phyloP scores from a whole-genome alignment of 805 yeast genomes.

The Wickerhamomyces chaumierensis region DNA sequence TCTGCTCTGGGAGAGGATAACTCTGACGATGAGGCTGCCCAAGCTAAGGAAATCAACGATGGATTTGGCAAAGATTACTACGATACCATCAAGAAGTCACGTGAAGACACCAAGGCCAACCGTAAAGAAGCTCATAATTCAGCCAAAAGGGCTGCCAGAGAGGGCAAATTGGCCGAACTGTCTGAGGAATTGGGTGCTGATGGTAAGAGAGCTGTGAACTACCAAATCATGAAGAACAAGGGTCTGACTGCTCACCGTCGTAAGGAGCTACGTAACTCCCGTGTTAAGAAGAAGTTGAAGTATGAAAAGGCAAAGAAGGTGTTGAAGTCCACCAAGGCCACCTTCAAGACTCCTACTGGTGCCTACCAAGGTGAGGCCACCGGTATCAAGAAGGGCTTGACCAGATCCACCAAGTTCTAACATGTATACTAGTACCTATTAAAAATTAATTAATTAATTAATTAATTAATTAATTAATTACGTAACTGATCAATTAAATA shows the following conservation, averaged over 20 bases:
- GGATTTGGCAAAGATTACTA: constrained; percentile 50
- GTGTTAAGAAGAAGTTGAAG: constrained; percentile 97
- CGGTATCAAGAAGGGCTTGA: constrained; percentile 90
- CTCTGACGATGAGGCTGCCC: constrained; percentile 30
- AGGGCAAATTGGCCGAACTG: constrained; percentile 70
- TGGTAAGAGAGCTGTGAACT: constrained; percentile 91
- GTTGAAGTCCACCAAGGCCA: constrained; percentile 81
- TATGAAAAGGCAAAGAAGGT: constrained; percentile 92
- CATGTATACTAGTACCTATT: too few relatives aligned
- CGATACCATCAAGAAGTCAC: constrained; percentile 36
- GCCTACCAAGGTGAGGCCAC: constrained; percentile 91
- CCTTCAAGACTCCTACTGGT: constrained; percentile 63
- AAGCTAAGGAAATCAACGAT: constrained; percentile 27
- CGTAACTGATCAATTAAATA: too few relatives aligned
- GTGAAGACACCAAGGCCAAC: constrained; percentile 35
- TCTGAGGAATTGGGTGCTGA: constrained; percentile 52
- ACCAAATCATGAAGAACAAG: constrained; percentile 90
- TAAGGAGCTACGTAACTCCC: constrained; percentile 88
- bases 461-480: too few relatives aligned
- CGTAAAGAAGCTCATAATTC: constrained; percentile 54
- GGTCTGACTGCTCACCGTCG: constrained; percentile 90
- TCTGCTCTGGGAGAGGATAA: constrained; percentile 44
- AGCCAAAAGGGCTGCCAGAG: constrained; percentile 72
- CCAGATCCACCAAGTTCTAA: constrained; percentile 72
- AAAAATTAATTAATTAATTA: too few relatives aligned